A percentile compares a stretch with the other conserved stretches of the same genome.
Conservation (phyloP, 139 green algal genomes). For the Tetraselmis chui region DNA sequence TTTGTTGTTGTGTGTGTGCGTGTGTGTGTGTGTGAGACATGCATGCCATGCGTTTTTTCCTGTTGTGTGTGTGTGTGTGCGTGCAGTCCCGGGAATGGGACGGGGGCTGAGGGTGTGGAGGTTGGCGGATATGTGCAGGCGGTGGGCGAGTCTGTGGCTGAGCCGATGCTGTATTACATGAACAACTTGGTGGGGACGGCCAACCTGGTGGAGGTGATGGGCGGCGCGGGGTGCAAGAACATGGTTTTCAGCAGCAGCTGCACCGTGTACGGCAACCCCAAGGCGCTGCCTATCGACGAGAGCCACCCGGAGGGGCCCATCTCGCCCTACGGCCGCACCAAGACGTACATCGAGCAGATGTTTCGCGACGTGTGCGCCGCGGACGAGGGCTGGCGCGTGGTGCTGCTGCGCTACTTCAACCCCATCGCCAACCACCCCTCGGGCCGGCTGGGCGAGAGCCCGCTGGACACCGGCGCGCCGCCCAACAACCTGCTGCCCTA, state of each 20-base stretch:
- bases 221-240: conserved; percentile 36
- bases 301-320: conserved; percentile 49
- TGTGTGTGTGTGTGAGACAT: no score
- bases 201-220: conserved; percentile 78
- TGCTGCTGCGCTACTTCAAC: conserved; percentile 94
- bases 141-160: conserved; percentile 82
- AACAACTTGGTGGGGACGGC: conserved; percentile 93
- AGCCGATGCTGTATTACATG: conserved; percentile 92
- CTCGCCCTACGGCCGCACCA: conserved; percentile 93
- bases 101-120: no score
- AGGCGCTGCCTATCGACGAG: conserved; percentile 86
- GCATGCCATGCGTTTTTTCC: no score
- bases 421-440: conserved; percentile 80
- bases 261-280: conserved; percentile 94
- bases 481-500: conserved; percentile 99
- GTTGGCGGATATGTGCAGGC: no score
- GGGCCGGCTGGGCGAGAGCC: conserved; percentile 89
- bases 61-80: no score
- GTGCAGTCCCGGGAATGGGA: no score
- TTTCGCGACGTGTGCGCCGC: conserved; percentile 32
- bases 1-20: no score
- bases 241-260: conserved; percentile 89
- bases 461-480: conserved; percentile 61
- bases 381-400: conserved; percentile 77
- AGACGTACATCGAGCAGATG: conserved; percentile 92